phyloP scores from a whole-genome alignment of 148 eudicot species.

The Rhododendron vialii region DNA sequence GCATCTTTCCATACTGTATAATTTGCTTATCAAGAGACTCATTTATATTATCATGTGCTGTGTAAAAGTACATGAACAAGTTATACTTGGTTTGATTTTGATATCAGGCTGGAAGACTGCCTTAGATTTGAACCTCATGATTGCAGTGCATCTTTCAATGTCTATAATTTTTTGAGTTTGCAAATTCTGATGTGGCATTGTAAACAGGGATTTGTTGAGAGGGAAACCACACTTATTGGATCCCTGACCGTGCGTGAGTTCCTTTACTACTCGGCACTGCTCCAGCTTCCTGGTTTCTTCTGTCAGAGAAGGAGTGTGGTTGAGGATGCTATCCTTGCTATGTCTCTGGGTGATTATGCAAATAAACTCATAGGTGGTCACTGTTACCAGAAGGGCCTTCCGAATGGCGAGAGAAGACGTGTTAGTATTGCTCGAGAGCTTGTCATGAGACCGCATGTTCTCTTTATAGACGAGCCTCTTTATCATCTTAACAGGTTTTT shows the following conservation, averaged over 20 bases:
- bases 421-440: constrained; percentile 96
- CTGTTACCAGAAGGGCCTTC: constrained; percentile 95
- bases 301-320: constrained; percentile 70
- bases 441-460: constrained; percentile 83
- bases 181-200: constrained; percentile 5
- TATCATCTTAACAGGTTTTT: constrained; percentile 95
- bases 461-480: constrained; percentile 95
- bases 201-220: constrained; percentile 86
- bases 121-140: neutral
- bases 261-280: constrained; percentile 92
- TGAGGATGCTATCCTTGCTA: constrained; percentile 88
- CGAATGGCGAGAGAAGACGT: constrained; percentile 88
- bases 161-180: neutral
- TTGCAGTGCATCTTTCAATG: neutral
- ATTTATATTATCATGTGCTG: neutral
- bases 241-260: constrained; percentile 93
- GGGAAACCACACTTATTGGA: constrained; percentile 81
- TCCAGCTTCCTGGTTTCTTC: constrained; percentile 93
- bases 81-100: neutral
- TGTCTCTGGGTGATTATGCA: constrained; percentile 91
- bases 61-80: neutral
- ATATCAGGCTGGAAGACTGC: neutral
- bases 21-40: neutral
- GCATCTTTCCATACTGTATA: neutral
- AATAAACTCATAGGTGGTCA: constrained; percentile 96